Conservation (phyloP, 768 basidiomycete genomes). For the Kwoniella europaea region DNA sequence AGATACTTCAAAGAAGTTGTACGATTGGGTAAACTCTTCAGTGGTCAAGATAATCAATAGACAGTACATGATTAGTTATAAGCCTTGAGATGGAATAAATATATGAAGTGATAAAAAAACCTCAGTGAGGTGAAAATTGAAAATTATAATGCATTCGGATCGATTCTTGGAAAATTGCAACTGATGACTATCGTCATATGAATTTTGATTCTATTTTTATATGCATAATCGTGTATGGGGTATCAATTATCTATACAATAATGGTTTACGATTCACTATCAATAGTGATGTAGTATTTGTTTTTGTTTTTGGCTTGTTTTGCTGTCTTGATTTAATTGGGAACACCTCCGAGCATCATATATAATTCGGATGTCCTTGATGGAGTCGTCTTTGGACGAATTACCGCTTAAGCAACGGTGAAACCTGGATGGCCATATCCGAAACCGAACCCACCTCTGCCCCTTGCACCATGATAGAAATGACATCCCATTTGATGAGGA, state of each 20-base stretch:
- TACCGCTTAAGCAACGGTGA: neutral
- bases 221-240: neutral
- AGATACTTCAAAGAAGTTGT: too few relatives aligned
- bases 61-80: too few relatives aligned
- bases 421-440: neutral
- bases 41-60: too few relatives aligned
- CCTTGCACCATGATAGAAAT: neutral
- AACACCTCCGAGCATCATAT: neutral
- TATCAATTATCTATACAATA: neutral
- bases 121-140: too few relatives aligned
- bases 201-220: neutral
- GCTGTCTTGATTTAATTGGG: neutral
- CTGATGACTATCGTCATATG: neutral
- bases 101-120: too few relatives aligned
- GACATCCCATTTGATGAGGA: neutral
- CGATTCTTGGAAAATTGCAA: neutral
- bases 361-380: neutral
- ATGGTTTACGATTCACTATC: too few relatives aligned
- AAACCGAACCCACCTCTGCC: conserved; percentile 3
- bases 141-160: too few relatives aligned
- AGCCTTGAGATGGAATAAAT: too few relatives aligned
- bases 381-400: neutral
- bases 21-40: too few relatives aligned
- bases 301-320: neutral
- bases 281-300: neutral